phyloP scores from a whole-genome alignment of 129 eudicot genomes.

The Centrapalus pauciflorus region DNA sequence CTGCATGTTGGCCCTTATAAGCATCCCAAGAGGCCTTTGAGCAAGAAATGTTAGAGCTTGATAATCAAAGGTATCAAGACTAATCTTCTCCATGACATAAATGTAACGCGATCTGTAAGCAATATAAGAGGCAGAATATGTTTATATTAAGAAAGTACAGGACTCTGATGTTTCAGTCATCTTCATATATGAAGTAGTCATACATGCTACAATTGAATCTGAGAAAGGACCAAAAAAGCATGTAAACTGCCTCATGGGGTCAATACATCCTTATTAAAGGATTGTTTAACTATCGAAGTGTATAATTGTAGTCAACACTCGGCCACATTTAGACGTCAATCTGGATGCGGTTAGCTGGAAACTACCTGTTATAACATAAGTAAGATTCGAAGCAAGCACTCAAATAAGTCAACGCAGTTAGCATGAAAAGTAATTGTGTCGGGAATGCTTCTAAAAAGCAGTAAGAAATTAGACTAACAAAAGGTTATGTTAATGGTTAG shows the following conservation, averaged over 20 bases:
- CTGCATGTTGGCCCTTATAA: slow-evolving; percentile 28
- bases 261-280: slow-evolving; percentile 9
- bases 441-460: slow-evolving; percentile 55
- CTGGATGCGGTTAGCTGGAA: slow-evolving; percentile 59
- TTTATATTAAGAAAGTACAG: neutral
- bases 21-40: slow-evolving; percentile 27
- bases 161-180: neutral
- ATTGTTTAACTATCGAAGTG: slow-evolving; percentile 22
- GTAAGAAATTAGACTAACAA: slow-evolving; percentile 70
- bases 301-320: slow-evolving; percentile 16
- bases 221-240: neutral
- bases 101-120: slow-evolving; percentile 4
- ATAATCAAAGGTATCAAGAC: neutral
- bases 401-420: slow-evolving; percentile 51
- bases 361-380: slow-evolving; percentile 59
- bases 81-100: slow-evolving; percentile 1
- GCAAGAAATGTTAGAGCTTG: slow-evolving; percentile 13
- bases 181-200: too few relatives aligned
- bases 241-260: slow-evolving; percentile 14
- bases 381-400: slow-evolving; percentile 29
- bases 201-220: too few relatives aligned
- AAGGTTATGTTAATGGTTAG: slow-evolving; percentile 98
- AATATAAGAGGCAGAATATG: slow-evolving; percentile 15
- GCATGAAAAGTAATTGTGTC: slow-evolving; percentile 44
- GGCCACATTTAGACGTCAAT: slow-evolving; percentile 31